Conservation (phyloP, 441 rosid species). For the Pelargonium cotyledonis region DNA sequence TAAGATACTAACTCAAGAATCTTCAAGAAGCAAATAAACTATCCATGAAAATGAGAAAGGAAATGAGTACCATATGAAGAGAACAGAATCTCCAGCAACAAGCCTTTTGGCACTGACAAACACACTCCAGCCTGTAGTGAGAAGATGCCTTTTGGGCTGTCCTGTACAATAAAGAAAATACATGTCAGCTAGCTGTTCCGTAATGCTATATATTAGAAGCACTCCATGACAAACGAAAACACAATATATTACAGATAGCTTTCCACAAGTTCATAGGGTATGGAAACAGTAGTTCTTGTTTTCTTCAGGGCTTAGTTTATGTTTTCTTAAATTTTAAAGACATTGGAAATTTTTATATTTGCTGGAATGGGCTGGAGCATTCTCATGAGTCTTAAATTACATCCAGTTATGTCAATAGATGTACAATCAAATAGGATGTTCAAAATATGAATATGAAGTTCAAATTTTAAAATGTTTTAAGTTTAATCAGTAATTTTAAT, state of each 20-base stretch:
- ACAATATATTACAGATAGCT: too few relatives aligned
- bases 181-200: neutral
- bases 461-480: too few relatives aligned
- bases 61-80: constrained; percentile 76
- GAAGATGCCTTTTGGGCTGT: constrained; percentile 96
- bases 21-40: neutral
- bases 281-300: too few relatives aligned
- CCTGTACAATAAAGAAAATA: constrained; percentile 46
- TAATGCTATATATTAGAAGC: neutral
- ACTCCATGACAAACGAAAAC: too few relatives aligned
- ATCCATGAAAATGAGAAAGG: neutral
- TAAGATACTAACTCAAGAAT: neutral
- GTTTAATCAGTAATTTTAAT: too few relatives aligned
- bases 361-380: too few relatives aligned
- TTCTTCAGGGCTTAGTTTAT: too few relatives aligned
- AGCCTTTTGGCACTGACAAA: constrained; percentile 96
- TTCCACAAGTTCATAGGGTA: neutral
- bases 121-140: constrained; percentile 99
- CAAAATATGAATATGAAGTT: neutral
- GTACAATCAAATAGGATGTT: neutral
- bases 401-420: too few relatives aligned
- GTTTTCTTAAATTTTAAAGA: too few relatives aligned
- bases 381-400: too few relatives aligned
- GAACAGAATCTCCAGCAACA: constrained; percentile 94
- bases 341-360: too few relatives aligned